Base-by-base conservation (phyloP, 2,329 filamentous ascomycete genomes). In the Fusarium brachygibbosum region DNA sequence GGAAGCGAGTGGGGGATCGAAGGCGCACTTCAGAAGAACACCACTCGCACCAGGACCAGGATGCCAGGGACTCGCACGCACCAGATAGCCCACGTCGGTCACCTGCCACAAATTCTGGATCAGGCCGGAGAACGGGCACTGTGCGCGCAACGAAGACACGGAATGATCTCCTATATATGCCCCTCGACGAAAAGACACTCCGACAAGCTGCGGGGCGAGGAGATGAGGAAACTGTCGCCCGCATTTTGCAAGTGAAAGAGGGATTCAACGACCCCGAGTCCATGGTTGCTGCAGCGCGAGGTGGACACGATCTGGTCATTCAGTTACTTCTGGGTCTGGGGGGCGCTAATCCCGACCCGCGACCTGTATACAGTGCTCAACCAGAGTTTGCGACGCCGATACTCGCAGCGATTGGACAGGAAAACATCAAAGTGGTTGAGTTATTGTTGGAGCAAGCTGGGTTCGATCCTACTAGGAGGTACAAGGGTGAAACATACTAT, bases 361-460 rank as follows among this genome's bases (percentile, higher is more conserved):
- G 86, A 9, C 88, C 92, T 14, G 79, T 94, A 46, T 75, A 83
- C 11, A 85, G 86, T 31, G 83, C 87, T 61, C 83, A 85, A 29
- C 81, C 86, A 41, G 94, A 96, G 59, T 90, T 92, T 74, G 91
- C 94, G 52, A 98, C 95, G 1, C 96, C 96, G 2, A 97, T 99
- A 84, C 87, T 98, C 37, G 94, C 94, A 61, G 94, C 96, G 2
- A 98, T 99, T 69, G 95, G 96, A 17, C 91, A 95, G 71, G 88
- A 90, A 68, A 96, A 97, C 73, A 86, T 96, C 50, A 92, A 93
- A 70, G 93, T 98, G 59, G 89, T 99, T 44, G 88, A 91, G 59
- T 82, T 97, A 13, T 85, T 98, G 10, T 83, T 97, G 9, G 89
- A 90, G 63, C 93, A 96, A 74, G 87, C 87, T 48, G 82, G 82